Conservation (phyloP, 495 filamentous ascomycete species). For the Apiosordaria backusii region DNA sequence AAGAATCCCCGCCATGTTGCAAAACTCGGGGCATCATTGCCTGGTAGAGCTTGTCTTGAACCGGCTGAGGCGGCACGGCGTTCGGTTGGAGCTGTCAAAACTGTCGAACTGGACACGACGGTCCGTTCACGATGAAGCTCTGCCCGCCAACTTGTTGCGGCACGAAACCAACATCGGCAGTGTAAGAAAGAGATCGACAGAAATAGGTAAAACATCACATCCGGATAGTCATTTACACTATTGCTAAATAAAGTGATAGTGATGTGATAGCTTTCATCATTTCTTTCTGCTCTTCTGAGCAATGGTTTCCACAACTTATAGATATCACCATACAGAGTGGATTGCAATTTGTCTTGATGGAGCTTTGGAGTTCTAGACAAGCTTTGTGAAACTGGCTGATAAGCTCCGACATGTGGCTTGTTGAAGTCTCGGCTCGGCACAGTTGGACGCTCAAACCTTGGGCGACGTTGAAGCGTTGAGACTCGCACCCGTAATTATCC, state of each 20-base stretch:
- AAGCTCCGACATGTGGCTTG: background rate
- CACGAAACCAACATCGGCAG: background rate
- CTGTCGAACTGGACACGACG: background rate
- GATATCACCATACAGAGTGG: background rate
- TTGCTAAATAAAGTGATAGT: background rate
- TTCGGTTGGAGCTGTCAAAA: conserved; percentile 7
- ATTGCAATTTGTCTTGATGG: background rate
- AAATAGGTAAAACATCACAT: background rate
- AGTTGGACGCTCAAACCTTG: background rate
- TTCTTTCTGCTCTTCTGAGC: background rate
- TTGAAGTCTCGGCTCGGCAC: background rate
- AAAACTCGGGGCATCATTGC: background rate
- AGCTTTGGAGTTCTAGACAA: background rate
- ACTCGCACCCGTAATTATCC: background rate
- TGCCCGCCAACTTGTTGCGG: background rate
- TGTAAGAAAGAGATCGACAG: background rate
- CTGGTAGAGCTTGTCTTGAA: background rate
- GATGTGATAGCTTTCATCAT: background rate
- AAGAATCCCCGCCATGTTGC: background rate
- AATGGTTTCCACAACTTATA: too few species aligned
- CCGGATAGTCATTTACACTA: background rate
- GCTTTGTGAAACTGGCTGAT: background rate
- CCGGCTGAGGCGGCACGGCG: conserved; percentile 10
- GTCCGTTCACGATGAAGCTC: background rate
- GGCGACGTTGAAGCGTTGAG: background rate